Conservation (phyloP, 305 asterid species). For the Fraxinus dipetala region DNA sequence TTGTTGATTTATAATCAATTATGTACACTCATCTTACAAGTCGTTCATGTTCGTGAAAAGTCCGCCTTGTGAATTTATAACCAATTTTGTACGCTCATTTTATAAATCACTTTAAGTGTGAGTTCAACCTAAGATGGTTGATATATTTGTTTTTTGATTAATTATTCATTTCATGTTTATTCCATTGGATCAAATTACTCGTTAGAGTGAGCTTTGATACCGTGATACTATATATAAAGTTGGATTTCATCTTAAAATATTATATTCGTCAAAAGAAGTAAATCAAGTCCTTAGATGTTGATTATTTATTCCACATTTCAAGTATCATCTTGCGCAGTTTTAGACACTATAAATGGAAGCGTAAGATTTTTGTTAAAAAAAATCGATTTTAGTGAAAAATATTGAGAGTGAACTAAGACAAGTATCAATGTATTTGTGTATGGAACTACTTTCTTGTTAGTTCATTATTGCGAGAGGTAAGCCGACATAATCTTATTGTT, state of each 20-base stretch:
- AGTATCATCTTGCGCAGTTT: not conserved
- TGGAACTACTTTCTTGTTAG: not conserved
- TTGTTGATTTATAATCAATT: not conserved
- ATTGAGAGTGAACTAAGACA: not conserved
- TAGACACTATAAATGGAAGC: not conserved
- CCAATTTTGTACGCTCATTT: not conserved
- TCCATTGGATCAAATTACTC: not conserved
- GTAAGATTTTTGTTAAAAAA: not conserved
- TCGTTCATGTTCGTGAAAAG: not conserved
- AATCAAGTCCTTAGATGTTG: not conserved
- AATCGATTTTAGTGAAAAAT: not conserved
- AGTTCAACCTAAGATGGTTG: not conserved
- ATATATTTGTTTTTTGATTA: not conserved
- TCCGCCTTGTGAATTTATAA: too few species aligned
- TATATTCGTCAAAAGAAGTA: not conserved
- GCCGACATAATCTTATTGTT: not conserved
- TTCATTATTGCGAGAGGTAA: not conserved
- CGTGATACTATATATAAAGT: too few species aligned
- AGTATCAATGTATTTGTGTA: not conserved
- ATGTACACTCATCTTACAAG: not conserved
- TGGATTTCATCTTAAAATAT: not conserved
- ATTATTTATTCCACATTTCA: too few species aligned
- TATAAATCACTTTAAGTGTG: not conserved
- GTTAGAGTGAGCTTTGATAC: not conserved
- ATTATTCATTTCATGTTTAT: too few species aligned